Conservation (phyloP, 225 moss, liverwort and hornwort genomes). For the Bryoerythrophyllum caledonicum region DNA sequence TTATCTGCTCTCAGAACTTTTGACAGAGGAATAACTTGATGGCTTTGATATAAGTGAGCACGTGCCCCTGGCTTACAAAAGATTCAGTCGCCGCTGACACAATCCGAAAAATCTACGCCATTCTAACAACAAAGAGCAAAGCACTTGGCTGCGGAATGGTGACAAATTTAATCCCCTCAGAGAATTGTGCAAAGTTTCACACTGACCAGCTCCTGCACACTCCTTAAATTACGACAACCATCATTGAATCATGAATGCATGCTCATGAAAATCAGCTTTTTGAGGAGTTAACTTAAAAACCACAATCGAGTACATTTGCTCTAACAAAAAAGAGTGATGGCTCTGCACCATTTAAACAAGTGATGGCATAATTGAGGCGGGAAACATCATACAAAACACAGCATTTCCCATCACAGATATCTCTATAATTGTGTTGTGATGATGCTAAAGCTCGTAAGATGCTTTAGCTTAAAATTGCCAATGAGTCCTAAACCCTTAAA, state of each 20-base stretch:
- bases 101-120: background rate
- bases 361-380: background rate
- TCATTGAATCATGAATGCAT: conserved; percentile 22
- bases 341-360: too few relatives aligned
- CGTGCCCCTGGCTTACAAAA: background rate
- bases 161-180: conserved; percentile 26
- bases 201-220: conserved; percentile 28
- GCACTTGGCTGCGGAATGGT: conserved; percentile 3
- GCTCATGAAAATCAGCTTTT: background rate
- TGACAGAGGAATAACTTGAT: background rate
- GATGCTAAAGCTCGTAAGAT: background rate
- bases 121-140: background rate
- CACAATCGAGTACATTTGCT: too few relatives aligned
- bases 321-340: background rate
- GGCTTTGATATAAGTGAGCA: conserved; percentile 8
- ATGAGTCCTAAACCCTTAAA: too few relatives aligned
- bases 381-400: background rate
- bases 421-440: background rate
- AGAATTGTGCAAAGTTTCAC: background rate
- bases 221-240: conserved; percentile 15
- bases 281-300: too few relatives aligned
- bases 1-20: conserved; percentile 3
- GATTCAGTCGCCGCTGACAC: background rate
- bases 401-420: background rate
- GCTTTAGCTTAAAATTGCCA: too few relatives aligned